Percentiles rank a stretch among this genome's conserved stretches.
Conservation (phyloP, 306 rosid species). For the Ormosia emarginata region DNA sequence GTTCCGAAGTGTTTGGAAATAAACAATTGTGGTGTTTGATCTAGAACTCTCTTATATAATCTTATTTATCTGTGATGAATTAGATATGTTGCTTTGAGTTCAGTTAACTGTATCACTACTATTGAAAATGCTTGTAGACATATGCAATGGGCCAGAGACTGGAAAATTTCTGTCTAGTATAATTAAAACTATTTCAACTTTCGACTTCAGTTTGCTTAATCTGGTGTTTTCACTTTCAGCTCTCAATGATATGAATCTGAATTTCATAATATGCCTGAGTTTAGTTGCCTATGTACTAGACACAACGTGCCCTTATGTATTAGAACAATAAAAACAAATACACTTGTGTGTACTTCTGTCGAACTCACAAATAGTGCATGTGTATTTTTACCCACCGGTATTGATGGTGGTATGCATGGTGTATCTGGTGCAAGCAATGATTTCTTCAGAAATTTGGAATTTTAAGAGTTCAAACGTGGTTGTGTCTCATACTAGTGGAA, state of each 20-base stretch:
- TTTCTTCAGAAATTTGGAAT: not conserved
- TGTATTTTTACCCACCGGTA: not conserved
- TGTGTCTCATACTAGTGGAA: not conserved
- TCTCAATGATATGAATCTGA: not conserved
- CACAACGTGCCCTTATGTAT: not conserved
- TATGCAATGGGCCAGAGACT: not conserved
- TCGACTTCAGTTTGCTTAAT: not conserved
- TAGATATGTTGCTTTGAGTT: not conserved
- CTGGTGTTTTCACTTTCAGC: not conserved
- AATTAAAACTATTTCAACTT: not conserved
- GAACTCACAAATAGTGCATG: not conserved
- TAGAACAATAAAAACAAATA: not conserved
- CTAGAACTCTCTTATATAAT: slow-evolving; percentile 16
- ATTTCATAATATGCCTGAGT: not conserved
- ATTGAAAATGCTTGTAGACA: slow-evolving; percentile 12
- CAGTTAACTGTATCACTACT: slow-evolving; percentile 3
- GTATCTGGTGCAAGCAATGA: not conserved
- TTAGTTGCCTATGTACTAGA: not conserved
- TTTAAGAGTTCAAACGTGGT: not conserved
- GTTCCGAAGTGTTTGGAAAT: slow-evolving; percentile 22
- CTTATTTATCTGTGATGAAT: slow-evolving; percentile 20
- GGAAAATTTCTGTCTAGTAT: not conserved
- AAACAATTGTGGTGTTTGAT: slow-evolving; percentile 29
- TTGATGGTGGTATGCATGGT: not conserved
- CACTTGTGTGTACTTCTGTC: not conserved